phyloP scores from a whole-genome alignment of 78 protist species.

The Emiliania huxleyi region DNA sequence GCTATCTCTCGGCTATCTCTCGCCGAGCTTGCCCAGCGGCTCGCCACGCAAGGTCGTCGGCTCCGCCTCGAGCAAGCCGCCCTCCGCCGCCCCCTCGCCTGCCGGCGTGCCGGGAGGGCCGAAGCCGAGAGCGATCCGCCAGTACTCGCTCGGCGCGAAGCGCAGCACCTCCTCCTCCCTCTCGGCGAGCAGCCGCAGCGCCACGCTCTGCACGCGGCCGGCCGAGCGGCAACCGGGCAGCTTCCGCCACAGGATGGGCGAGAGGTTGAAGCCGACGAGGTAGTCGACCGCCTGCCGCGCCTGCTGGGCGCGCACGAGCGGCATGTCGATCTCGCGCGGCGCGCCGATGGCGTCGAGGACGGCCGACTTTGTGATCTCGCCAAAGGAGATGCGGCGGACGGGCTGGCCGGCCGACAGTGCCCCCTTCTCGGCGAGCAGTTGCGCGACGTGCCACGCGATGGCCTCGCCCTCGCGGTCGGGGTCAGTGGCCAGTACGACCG shows the following conservation, averaged over 20 bases:
- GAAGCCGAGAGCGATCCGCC: background rate
- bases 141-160: background rate
- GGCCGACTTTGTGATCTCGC: constrained; percentile 26
- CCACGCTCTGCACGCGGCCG: constrained; percentile 40
- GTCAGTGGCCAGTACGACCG: constrained; percentile 35
- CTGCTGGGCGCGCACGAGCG: constrained; percentile 41
- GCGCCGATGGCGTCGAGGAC: background rate
- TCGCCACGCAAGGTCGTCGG: background rate
- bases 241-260: constrained; percentile 49
- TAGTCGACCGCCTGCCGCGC: constrained; percentile 21
- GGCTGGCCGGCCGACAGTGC: background rate
- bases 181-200: background rate
- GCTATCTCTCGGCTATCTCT: background rate
- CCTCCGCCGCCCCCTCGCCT: background rate
- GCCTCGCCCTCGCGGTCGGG: constrained; percentile 55
- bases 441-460: constrained; percentile 42
- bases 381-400: background rate
- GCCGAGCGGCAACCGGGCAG: constrained; percentile 13
- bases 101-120: background rate
- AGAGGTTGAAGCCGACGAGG: constrained; percentile 30
- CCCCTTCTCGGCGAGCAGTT: background rate
- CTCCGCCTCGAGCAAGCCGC: background rate
- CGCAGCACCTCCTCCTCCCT: background rate
- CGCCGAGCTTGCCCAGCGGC: background rate
- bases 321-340: constrained; percentile 3